A percentile compares a stretch with the other conserved stretches of the same genome.
phyloP scores from a whole-genome alignment of 1,284 basidiomycete genomes.

The Sporisorium exsertum region DNA sequence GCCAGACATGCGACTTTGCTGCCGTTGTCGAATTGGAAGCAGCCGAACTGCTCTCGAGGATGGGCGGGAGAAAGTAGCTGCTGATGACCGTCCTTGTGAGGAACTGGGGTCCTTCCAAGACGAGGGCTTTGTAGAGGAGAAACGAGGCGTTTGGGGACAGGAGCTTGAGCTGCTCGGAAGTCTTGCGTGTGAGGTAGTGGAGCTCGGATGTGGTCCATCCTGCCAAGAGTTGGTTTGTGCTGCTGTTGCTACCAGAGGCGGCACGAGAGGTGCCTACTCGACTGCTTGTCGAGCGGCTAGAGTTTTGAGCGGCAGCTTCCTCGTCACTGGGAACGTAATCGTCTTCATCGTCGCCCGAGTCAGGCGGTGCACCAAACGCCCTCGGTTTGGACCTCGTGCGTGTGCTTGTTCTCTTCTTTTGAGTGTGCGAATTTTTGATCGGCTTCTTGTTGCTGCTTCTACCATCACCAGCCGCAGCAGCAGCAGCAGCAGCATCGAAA shows the following conservation, averaged over 20 bases:
- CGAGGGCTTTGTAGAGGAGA: constrained; percentile 28
- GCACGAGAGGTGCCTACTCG: not conserved
- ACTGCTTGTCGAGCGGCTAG: constrained; percentile 12
- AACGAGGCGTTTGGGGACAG: constrained; percentile 32
- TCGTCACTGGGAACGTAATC: constrained; percentile 40
- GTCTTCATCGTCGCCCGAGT: constrained; percentile 32
- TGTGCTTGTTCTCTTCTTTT: not conserved
- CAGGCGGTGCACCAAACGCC: constrained; percentile 35
- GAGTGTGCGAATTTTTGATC: constrained; percentile 13
- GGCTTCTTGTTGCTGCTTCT: not conserved
- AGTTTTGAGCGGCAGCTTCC: not conserved
- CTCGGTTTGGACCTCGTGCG: constrained; percentile 24
- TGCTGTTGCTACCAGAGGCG: not conserved
- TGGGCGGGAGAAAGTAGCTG: constrained; percentile 37
- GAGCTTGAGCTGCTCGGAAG: constrained; percentile 36
- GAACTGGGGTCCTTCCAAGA: constrained; percentile 21
- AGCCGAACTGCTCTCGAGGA: constrained; percentile 3
- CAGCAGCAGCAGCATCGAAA: constrained; percentile 12
- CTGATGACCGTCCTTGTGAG: constrained; percentile 33
- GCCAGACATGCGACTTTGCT: constrained; percentile 32
- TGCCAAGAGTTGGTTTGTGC: constrained; percentile 18
- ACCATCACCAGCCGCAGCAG: constrained; percentile 6
- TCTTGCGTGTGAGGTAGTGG: constrained; percentile 35
- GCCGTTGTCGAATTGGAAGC: constrained; percentile 9
- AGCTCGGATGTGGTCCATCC: constrained; percentile 43